Evolutionary conservation across 2,329 filamentous ascomycete species (phyloP).

Genomic region (Lasiodiplodia theobromae): DNA sequence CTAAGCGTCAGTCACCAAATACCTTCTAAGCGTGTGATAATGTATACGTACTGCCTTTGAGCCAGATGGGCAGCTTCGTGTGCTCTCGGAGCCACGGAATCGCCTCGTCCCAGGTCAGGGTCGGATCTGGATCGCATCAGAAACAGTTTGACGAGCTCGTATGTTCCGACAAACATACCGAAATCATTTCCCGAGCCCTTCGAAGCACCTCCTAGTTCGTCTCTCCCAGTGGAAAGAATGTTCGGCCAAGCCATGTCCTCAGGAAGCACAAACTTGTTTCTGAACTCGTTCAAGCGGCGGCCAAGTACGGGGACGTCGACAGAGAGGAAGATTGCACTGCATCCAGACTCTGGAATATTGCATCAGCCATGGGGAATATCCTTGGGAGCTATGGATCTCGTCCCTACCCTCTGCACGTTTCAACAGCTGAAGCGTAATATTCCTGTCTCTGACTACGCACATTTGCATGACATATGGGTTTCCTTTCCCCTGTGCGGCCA

Average conservation of each 20-base stretch:
- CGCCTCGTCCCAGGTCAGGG: conserved; percentile 56
- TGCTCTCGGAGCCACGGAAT: conserved; percentile 58
- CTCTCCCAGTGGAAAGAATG: conserved; percentile 40
- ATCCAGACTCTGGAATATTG: conserved; percentile 46
- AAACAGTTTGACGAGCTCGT: too few species aligned
- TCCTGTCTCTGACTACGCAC: conserved; percentile 59
- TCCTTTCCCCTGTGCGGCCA: conserved; percentile 54
- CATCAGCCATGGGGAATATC: too few species aligned
- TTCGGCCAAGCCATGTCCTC: conserved; percentile 54
- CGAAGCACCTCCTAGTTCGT: conserved; percentile 32
- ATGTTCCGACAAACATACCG: not conserved
- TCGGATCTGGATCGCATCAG: conserved; percentile 32
- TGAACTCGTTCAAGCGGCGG: conserved; percentile 60
- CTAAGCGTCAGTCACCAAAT: not conserved
- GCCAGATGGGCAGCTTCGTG: conserved; percentile 59
- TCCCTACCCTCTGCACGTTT: conserved; percentile 52
- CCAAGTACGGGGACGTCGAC: conserved; percentile 64
- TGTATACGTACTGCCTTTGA: conserved; percentile 47
- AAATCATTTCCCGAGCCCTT: not conserved
- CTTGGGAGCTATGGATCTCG: not conserved
- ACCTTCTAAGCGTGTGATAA: too few species aligned
- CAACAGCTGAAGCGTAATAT: conserved; percentile 51
- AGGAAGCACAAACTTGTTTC: conserved; percentile 60
- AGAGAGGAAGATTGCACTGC: conserved; percentile 62
- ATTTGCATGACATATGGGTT: conserved; percentile 64